Evolutionary conservation across 371 early-diverging fungal species (phyloP).

Genomic region (Blakeslea trispora): DNA sequence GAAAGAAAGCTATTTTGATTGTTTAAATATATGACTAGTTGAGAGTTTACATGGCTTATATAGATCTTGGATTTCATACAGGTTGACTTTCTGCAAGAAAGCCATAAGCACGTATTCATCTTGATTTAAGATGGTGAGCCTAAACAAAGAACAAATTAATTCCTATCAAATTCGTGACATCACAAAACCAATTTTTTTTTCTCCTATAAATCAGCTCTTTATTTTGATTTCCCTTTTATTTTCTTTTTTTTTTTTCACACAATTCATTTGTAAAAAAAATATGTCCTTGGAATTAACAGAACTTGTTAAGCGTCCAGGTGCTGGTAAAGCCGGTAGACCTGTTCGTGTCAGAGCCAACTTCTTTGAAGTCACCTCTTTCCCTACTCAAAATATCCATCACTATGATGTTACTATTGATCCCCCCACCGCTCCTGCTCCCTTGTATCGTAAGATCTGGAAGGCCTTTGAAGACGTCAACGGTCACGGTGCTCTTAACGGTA

Average conservation of each 20-base stretch:
- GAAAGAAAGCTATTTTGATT: no score
- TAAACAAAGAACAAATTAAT: background rate
- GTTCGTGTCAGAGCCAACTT: slow-evolving; percentile 41
- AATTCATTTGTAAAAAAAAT: slow-evolving; percentile 1
- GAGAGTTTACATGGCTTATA: no score
- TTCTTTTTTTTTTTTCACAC: background rate
- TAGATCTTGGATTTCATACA: no score
- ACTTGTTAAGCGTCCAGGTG: slow-evolving; percentile 36
- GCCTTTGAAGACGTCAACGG: slow-evolving; percentile 40
- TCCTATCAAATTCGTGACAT: background rate
- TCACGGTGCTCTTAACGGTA: slow-evolving; percentile 32
- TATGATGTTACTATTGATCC: slow-evolving; percentile 43
- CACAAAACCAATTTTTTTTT: slow-evolving; percentile 4
- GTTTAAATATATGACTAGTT: no score
- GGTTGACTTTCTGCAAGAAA: no score
- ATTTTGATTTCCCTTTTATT: background rate
- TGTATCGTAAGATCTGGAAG: slow-evolving; percentile 53
- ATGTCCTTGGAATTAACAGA: slow-evolving; percentile 41
- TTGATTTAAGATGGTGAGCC: no score
- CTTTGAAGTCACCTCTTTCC: slow-evolving; percentile 50
- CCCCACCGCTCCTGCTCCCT: slow-evolving; percentile 40
- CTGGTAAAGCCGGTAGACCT: slow-evolving; percentile 32
- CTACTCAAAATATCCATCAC: slow-evolving; percentile 45
- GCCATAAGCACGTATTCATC: no score
- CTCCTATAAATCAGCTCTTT: background rate